Base-by-base conservation (phyloP, 495 filamentous ascomycete species). In the Podospora bellae-mahoneyi region DNA sequence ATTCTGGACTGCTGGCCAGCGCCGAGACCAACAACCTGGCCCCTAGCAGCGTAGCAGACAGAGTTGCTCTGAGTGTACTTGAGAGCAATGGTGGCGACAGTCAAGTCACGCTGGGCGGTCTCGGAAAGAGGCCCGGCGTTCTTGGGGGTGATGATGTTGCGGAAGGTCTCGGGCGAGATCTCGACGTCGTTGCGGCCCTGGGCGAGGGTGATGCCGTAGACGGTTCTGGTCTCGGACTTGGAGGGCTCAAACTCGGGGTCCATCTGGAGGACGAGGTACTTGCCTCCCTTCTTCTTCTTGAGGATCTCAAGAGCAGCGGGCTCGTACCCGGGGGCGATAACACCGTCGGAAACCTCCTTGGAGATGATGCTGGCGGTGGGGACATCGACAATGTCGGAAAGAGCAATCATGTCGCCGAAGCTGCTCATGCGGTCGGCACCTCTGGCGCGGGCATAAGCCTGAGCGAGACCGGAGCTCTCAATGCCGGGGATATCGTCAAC, bases 61-160 rank as follows among this genome's bases (percentile, higher is more conserved):
- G 93, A 97, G 85, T 99, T 99, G 74, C 91, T 95, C 80, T 99
- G 95, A 1, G 95, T 99, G 82, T 94, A 99, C 83, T 99, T 99
- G 57, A 97, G 84, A 5, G 95, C 91, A 71, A 99, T 97, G 63
- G 96, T 98, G 39, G 95, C 95, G 54, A 99, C 92, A 30, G 94
- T 93, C 60, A 99, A 84, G 77, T 99, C 95, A 59, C 96, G 88
- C 60, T 92, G 82, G 59, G 95, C 96, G 64, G 88, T 85, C 68
- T 93, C 91, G 20, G 93, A 88, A 15, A 99, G 87, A 4, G 84
- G 78, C 34, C 79, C 76, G 58, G 88, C 84, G 69, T 91, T 87
- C 82, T 94, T 95, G 56, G 93, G 93, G 18, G 89, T 91, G 77
- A 97, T 88, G 76, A 97, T 87, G 69, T 82, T 88, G 74, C 80